Percentiles rank a stretch among this genome's conserved stretches.
Evolutionary conservation across 768 basidiomycete species (phyloP).

Genomic region (Collybia sp.): DNA sequence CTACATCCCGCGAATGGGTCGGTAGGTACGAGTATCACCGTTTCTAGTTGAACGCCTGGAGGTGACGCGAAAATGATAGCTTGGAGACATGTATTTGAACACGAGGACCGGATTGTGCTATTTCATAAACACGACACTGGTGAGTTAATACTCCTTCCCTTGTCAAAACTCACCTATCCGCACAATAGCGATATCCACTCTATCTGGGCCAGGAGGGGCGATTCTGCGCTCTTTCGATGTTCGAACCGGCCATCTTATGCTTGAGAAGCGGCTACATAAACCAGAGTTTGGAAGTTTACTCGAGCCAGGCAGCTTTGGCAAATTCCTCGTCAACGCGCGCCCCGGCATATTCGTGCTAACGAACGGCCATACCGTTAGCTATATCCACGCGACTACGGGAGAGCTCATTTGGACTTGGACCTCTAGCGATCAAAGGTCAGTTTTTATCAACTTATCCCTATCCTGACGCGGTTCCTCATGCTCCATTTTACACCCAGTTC

Average conservation of each 20-base stretch:
- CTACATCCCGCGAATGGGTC: constrained; percentile 63
- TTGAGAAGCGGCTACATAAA: constrained; percentile 60
- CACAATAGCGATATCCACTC: constrained; percentile 53
- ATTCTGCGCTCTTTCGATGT: constrained; percentile 66
- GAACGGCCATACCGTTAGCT: constrained; percentile 55
- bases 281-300: constrained; percentile 35
- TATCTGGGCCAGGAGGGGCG: constrained; percentile 74
- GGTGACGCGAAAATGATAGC: constrained; percentile 31
- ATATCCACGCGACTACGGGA: constrained; percentile 47
- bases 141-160: constrained; percentile 27
- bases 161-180: not conserved
- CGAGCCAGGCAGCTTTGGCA: constrained; percentile 53
- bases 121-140: constrained; percentile 57
- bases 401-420: constrained; percentile 66
- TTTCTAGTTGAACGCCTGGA: constrained; percentile 1
- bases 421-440: constrained; percentile 64
- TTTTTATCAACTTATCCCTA: constrained; percentile 4
- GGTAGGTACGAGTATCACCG: constrained; percentile 48
- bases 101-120: constrained; percentile 59
- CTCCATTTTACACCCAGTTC: constrained; percentile 36
- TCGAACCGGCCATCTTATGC: constrained; percentile 54
- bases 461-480: not conserved
- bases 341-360: constrained; percentile 47
- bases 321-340: constrained; percentile 36
- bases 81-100: constrained; percentile 80